Percentiles rank a stretch among this genome's conserved stretches.
Conservation (phyloP, 2,329 filamentous ascomycete genomes). For the Dryadomyces quercivorus region DNA sequence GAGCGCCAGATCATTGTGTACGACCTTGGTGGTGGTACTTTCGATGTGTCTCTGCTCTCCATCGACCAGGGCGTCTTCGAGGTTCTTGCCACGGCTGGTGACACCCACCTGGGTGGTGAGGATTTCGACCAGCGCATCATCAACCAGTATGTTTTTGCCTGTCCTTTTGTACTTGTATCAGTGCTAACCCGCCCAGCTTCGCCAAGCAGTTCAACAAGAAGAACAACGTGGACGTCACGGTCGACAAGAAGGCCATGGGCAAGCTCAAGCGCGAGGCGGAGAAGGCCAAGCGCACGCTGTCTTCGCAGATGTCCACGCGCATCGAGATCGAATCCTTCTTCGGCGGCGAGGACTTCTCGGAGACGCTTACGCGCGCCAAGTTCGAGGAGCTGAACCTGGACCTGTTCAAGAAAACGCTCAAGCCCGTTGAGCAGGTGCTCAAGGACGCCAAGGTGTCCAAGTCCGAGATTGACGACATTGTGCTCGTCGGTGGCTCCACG, state of each 20-base stretch:
- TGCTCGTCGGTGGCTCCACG: constrained; percentile 94
- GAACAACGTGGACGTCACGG: constrained; percentile 80
- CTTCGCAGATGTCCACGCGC: constrained; percentile 82
- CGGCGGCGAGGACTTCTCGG: constrained; percentile 94
- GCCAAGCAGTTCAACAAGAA: constrained; percentile 99
- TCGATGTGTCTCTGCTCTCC: constrained; percentile 86
- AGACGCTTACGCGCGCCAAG: constrained; percentile 96
- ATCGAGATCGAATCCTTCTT: constrained; percentile 97
- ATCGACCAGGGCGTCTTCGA: constrained; percentile 91
- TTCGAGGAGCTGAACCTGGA: constrained; percentile 99
- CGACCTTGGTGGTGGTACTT: constrained; percentile 88
- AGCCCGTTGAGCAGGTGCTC: constrained; percentile 96
- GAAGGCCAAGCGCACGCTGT: constrained; percentile 98
- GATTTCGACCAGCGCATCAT: constrained; percentile 98
- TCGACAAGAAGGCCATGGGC: constrained; percentile 95
- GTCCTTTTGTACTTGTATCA: background rate
- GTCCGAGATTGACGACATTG: constrained; percentile 87
- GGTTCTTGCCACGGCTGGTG: constrained; percentile 88
- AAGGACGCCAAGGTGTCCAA: constrained; percentile 98
- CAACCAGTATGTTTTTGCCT: constrained; percentile 41
- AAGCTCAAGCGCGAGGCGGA: constrained; percentile 99
- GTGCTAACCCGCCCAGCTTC: constrained; percentile 34
- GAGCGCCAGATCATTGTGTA: constrained; percentile 88
- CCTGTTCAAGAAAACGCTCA: constrained; percentile 98
- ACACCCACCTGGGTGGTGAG: constrained; percentile 95